A percentile compares a stretch with the other conserved stretches of the same genome.
Evolutionary conservation across 495 filamentous ascomycete species (phyloP).

Genomic region (Penicillium macrosclerotiorum): DNA sequence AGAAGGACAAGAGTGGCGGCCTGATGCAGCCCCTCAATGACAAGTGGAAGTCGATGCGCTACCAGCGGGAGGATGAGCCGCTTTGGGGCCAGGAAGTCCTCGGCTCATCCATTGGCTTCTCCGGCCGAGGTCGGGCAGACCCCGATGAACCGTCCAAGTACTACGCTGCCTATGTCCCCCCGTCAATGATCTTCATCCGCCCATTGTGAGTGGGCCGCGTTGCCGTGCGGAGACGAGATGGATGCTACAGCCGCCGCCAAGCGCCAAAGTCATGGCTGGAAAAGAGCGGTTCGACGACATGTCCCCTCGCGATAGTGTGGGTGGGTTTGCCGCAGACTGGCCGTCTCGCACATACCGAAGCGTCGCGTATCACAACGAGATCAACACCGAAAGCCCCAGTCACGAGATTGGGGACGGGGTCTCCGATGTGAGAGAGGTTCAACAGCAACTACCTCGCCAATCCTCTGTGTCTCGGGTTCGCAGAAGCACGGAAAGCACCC

Average conservation of each 20-base stretch:
- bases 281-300: conserved; percentile 55
- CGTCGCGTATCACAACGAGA: conserved; percentile 2
- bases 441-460: conserved; percentile 17
- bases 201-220: conserved; percentile 73
- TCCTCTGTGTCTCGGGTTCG: conserved; percentile 24
- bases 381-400: background rate
- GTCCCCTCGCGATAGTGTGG: conserved; percentile 21
- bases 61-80: conserved; percentile 82
- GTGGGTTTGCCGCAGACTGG: conserved; percentile 12
- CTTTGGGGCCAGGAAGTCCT: conserved; percentile 64
- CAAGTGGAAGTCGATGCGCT: conserved; percentile 69
- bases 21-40: conserved; percentile 45
- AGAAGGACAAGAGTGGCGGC: conserved; percentile 31
- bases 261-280: conserved; percentile 82
- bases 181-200: conserved; percentile 83
- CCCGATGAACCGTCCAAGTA: conserved; percentile 52
- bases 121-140: conserved; percentile 45
- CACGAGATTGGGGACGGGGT: conserved; percentile 9
- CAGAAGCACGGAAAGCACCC: conserved; percentile 14
- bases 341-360: conserved; percentile 10
- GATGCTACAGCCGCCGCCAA: conserved; percentile 89
- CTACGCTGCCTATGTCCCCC: conserved; percentile 69
- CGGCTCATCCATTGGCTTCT: conserved; percentile 52
- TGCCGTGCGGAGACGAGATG: conserved; percentile 69
- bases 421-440: conserved; percentile 5